Evolutionary conservation across 2,329 filamentous ascomycete genomes (phyloP).

Genomic region (Diplodia intermedia): DNA sequence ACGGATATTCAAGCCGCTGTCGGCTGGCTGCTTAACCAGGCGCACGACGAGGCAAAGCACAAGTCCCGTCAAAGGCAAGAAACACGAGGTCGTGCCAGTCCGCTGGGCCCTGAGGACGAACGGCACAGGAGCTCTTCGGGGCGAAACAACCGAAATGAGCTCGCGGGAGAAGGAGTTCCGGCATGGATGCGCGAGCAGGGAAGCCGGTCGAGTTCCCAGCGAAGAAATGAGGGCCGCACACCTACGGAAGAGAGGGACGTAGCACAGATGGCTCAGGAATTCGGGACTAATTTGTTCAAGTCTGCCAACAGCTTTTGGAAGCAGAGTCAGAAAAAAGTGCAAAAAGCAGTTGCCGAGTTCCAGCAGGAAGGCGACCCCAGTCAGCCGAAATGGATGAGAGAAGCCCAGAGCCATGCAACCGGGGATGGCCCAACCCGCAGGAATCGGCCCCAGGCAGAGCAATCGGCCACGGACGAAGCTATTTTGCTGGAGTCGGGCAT

Average conservation of each 20-base stretch:
- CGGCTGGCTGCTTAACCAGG: slow-evolving; percentile 88
- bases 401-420: slow-evolving; percentile 57
- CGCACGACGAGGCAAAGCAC: slow-evolving; percentile 81
- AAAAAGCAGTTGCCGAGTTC: slow-evolving; percentile 90
- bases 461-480: slow-evolving; percentile 62
- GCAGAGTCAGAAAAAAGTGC: slow-evolving; percentile 87
- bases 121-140: slow-evolving; percentile 39
- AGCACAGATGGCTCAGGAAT: slow-evolving; percentile 78
- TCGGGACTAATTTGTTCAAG: slow-evolving; percentile 86
- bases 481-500: slow-evolving; percentile 76
- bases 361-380: slow-evolving; percentile 73
- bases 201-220: slow-evolving; percentile 56
- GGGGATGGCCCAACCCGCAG: slow-evolving; percentile 34
- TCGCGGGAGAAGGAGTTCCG: slow-evolving; percentile 47
- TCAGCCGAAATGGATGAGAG: slow-evolving; percentile 96
- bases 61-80: slow-evolving; percentile 59
- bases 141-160: slow-evolving; percentile 35
- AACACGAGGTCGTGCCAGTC: slow-evolving; percentile 39
- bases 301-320: slow-evolving; percentile 97
- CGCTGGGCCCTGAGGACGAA: slow-evolving; percentile 33
- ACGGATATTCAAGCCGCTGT: slow-evolving; percentile 85
- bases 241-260: slow-evolving; percentile 73
- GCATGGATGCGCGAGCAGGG: slow-evolving; percentile 70
- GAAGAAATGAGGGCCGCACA: slow-evolving; percentile 61
- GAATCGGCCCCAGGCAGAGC: slow-evolving; percentile 22